phyloP scores from a whole-genome alignment of 768 basidiomycete species.

The Chlorophyllum brunneum region DNA sequence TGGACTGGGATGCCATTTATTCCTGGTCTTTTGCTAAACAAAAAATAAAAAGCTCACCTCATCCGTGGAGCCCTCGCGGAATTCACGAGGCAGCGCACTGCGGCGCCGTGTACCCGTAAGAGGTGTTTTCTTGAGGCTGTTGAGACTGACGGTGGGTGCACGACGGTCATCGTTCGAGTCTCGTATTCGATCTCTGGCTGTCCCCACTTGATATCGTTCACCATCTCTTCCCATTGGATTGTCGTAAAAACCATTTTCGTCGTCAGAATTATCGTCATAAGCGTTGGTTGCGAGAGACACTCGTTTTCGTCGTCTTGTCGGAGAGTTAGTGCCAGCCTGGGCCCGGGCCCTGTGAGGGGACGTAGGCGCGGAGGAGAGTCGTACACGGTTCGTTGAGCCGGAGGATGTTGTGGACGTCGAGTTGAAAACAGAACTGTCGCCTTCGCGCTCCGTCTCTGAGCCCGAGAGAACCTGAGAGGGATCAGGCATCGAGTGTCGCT shows the following conservation, averaged over 20 bases:
- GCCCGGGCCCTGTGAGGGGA: slow-evolving; percentile 30
- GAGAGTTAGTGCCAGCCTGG: slow-evolving; percentile 19
- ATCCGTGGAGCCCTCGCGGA: slow-evolving; percentile 29
- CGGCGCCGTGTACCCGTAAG: slow-evolving; percentile 31
- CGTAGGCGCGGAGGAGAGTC: slow-evolving; percentile 27
- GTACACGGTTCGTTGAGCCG: slow-evolving; percentile 13
- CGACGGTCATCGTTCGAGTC: slow-evolving; percentile 11
- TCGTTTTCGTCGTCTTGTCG: slow-evolving; percentile 24
- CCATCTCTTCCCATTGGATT: background rate
- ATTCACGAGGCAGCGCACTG: slow-evolving; percentile 38
- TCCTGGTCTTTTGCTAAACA: background rate
- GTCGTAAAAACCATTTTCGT: slow-evolving; percentile 18
- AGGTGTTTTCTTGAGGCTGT: slow-evolving; percentile 45
- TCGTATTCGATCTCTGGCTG: slow-evolving; percentile 21
- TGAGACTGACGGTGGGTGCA: slow-evolving; percentile 33
- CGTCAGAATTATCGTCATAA: slow-evolving; percentile 22
- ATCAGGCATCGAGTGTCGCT: slow-evolving; percentile 18
- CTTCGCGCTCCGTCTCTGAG: slow-evolving; percentile 79
- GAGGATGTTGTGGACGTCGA: slow-evolving; percentile 23
- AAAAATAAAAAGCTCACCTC: slow-evolving; percentile 14
- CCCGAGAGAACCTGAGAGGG: slow-evolving; percentile 46
- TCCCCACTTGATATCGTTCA: slow-evolving; percentile 5
- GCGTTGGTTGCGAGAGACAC: slow-evolving; percentile 24
- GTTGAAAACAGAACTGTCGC: slow-evolving; percentile 29
- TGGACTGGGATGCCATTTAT: slow-evolving; percentile 19